A percentile compares a stretch with the other conserved stretches of the same genome.
Conservation (phyloP, 169 alveolate genomes). For the Eimeria maxima region DNA sequence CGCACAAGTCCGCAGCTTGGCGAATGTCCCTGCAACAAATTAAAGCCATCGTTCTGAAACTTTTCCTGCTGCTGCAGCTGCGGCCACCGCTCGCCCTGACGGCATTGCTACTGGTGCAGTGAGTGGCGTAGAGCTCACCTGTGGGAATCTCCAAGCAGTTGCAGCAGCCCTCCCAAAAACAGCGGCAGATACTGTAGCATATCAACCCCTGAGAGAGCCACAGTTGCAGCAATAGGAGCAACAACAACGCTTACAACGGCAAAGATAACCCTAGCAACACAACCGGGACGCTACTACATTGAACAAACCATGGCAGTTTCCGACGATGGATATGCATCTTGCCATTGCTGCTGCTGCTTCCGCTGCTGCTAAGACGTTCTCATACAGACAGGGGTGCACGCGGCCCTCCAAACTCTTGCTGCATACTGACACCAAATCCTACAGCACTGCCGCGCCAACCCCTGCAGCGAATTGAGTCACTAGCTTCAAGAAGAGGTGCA, state of each 20-base stretch:
- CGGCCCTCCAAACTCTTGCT: conserved; percentile 3
- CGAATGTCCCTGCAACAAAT: conserved; percentile 80
- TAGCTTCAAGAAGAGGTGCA: not conserved
- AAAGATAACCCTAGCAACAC: not conserved
- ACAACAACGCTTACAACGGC: conserved; percentile 17
- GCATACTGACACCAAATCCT: not conserved
- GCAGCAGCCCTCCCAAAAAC: conserved; percentile 82
- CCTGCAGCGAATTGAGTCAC: not conserved
- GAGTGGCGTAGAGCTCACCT: not conserved
- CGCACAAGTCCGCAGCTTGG: conserved; percentile 84
- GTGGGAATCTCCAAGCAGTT: conserved; percentile 78
- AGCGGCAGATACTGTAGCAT: conserved; percentile 81
- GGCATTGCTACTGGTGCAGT: not conserved
- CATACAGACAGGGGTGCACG: not conserved
- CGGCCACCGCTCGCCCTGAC: conserved; percentile 1
- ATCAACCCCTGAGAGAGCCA: conserved; percentile 37
- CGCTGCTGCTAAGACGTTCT: not conserved
- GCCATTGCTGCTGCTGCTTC: conserved; percentile 33
- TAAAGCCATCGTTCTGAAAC: not conserved
- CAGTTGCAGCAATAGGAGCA: conserved; percentile 19
- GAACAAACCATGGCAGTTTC: not conserved
- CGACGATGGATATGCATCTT: not conserved
- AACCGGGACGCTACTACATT: no score
- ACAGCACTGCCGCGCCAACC: not conserved
- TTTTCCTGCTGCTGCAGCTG: conserved; percentile 36